Evolutionary conservation across 768 basidiomycete genomes (phyloP).

Genomic region (Dentipellis sp.): DNA sequence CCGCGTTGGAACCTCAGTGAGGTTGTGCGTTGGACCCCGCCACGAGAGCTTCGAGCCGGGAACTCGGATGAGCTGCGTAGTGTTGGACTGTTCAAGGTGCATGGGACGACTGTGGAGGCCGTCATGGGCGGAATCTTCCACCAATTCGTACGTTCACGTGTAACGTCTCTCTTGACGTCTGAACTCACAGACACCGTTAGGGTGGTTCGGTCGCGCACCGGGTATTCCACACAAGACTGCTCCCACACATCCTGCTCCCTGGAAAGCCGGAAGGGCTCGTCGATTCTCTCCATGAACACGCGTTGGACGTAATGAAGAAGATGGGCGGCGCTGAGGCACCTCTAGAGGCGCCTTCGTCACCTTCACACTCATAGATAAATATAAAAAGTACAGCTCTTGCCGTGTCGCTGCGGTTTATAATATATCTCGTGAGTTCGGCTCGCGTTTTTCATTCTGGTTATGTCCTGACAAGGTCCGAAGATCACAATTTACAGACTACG

Average conservation of each 20-base stretch:
- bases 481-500: too few species aligned
- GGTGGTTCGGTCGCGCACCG: slow-evolving; percentile 30
- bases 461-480: too few species aligned
- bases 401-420: not conserved
- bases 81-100: slow-evolving; percentile 68
- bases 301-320: slow-evolving; percentile 29
- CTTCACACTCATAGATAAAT: not conserved
- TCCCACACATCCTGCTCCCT: slow-evolving; percentile 26
- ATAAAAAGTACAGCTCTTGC: not conserved
- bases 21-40: slow-evolving; percentile 52
- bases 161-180: not conserved
- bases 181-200: slow-evolving; percentile 15
- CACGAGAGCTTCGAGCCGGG: slow-evolving; percentile 17
- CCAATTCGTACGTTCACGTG: slow-evolving; percentile 50
- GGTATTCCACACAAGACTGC: slow-evolving; percentile 32
- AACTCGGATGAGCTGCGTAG: slow-evolving; percentile 32
- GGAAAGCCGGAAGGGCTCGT: slow-evolving; percentile 23
- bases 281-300: slow-evolving; percentile 39
- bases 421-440: too few species aligned
- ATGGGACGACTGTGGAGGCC: slow-evolving; percentile 70
- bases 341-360: not conserved
- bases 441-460: too few species aligned
- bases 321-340: slow-evolving; percentile 37
- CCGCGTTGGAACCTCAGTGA: slow-evolving; percentile 67
- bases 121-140: slow-evolving; percentile 69